Evolutionary conservation across 805 yeast species (phyloP).

Genomic region (Diddensiella transvaalensis): DNA sequence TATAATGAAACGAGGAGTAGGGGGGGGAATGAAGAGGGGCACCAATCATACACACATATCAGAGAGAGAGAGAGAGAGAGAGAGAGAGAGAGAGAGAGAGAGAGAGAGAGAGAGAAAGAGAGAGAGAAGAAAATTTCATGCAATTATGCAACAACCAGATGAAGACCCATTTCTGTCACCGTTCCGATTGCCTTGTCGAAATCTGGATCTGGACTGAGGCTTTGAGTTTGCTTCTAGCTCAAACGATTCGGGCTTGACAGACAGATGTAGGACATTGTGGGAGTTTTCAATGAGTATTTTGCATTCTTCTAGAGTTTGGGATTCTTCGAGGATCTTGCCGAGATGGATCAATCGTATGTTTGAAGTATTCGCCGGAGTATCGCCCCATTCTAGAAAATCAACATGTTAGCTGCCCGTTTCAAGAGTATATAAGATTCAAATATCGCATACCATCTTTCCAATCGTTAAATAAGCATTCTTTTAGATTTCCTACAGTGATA

Average conservation of each 20-base stretch:
- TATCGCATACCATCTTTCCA: conserved; percentile 20
- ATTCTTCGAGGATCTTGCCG: conserved; percentile 31
- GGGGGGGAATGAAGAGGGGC: too few species aligned
- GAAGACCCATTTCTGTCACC: conserved; percentile 5
- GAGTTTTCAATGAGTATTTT: conserved; percentile 17
- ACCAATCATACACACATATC: too few species aligned
- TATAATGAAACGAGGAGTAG: too few species aligned
- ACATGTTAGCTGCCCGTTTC: not conserved
- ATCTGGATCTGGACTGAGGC: conserved; percentile 8
- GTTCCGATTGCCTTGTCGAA: not conserved
- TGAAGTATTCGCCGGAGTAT: conserved; percentile 17
- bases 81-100: too few species aligned
- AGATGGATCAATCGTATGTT: conserved; percentile 32
- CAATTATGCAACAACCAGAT: conserved; percentile 17
- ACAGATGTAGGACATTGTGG: conserved; percentile 33
- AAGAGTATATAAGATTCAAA: not conserved
- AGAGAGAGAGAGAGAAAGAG: too few species aligned
- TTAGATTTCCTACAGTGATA: conserved; percentile 21
- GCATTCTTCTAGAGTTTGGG: conserved; percentile 22
- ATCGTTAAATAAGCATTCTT: conserved; percentile 18
- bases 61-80: too few species aligned
- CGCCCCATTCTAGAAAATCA: conserved; percentile 23
- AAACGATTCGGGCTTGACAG: conserved; percentile 30
- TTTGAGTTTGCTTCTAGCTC: conserved; percentile 19
- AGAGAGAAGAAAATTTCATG: not conserved